These are phyloP conservation scores for Aspergillus aculeatus DNA, from an alignment of 2,329 filamentous ascomycete genomes.

Conservation along the genomic window DNA sequence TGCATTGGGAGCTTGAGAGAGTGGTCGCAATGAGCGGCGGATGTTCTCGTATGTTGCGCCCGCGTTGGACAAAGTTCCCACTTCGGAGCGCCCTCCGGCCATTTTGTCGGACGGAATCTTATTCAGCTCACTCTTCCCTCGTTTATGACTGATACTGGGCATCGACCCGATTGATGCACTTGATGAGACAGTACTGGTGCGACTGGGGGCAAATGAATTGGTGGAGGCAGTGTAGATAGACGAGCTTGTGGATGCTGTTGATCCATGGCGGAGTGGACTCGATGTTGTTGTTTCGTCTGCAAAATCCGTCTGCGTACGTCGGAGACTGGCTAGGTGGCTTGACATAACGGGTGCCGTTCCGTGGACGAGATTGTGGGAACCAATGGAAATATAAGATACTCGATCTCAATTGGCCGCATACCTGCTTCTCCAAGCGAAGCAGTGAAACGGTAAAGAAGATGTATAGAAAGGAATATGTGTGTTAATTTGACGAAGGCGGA, in stretches of 20 bases:
- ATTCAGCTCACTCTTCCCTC: slow-evolving; percentile 72
- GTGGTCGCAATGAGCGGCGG: slow-evolving; percentile 73
- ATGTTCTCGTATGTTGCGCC: slow-evolving; percentile 69
- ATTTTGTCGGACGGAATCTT: slow-evolving; percentile 48
- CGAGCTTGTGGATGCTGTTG: slow-evolving; percentile 55
- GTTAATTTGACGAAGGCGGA: slow-evolving; percentile 14
- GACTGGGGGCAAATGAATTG: slow-evolving; percentile 52
- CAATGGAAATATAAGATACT: slow-evolving; percentile 25
- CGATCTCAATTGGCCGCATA: slow-evolving; percentile 40
- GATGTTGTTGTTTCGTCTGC: slow-evolving; percentile 38
- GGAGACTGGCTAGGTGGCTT: slow-evolving; percentile 36
- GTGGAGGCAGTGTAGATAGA: slow-evolving; percentile 53
- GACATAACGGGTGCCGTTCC: slow-evolving; percentile 39
- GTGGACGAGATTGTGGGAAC: slow-evolving; percentile 30
- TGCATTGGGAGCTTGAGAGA: slow-evolving; percentile 64
- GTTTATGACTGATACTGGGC: slow-evolving; percentile 59
- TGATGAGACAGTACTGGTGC: slow-evolving; percentile 70
- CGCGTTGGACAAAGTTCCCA: slow-evolving; percentile 41
- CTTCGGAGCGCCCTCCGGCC: slow-evolving; percentile 22
- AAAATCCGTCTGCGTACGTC: slow-evolving; percentile 41
- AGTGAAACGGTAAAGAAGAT: slow-evolving; percentile 17
- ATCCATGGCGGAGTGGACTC: slow-evolving; percentile 54
- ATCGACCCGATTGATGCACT: slow-evolving; percentile 63
- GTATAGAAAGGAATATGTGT: slow-evolving; percentile 3
- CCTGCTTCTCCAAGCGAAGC: slow-evolving; percentile 35